Base-by-base conservation (phyloP, 2,329 filamentous ascomycete species). In the Magnaporthiopsis rhizophila region DNA sequence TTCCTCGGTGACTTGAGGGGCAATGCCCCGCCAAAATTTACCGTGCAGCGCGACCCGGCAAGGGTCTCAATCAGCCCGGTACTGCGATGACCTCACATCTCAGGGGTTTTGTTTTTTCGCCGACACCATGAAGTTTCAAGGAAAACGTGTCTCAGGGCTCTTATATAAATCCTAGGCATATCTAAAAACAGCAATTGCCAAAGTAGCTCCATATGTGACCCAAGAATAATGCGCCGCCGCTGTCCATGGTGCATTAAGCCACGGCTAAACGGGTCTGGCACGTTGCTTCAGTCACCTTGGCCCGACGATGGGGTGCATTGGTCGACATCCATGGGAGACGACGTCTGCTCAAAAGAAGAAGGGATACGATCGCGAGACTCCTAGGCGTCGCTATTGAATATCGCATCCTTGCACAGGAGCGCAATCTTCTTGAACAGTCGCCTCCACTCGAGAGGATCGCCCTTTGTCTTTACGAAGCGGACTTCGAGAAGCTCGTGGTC, bases 391-490 rank as follows among this genome's bases (percentile, higher is more conserved):
- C 84, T 85, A 68, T 82, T 83, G 74, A 87, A 90, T 59, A 98
- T 88, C 11, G 87, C 92, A 73, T 97, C 92, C 72, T 91, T 91
- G 77, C 93, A 96, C 66, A 94, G 80, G 67, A 96, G 81, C 36
- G 91, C 91, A n/a, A 97, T 85, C 75, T 92, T 93, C 78, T 99
- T 99, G 81, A 99, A 99, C 74, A 99, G 92, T 45, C 95, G 82
- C 66, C 95, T 86, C 95, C 96, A 99, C 79, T 98, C 94, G 62
- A 99, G 78, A 6, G 95, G 95, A 79, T 99, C 95, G 7, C 95
- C 95, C 78, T 97, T 97, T 64, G 91, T 84, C 78, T 99, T 99
- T 69, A 96, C 85, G 73, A 99, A 98, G 62, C 92, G 84, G 34
- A 97, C 90, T 74, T 97, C 93, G 30, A 93, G 82, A 38, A 94